These are phyloP conservation scores for Cladosporium sp. DNA, from an alignment of 2,329 filamentous ascomycete genomes.

Conservation along the genomic window DNA sequence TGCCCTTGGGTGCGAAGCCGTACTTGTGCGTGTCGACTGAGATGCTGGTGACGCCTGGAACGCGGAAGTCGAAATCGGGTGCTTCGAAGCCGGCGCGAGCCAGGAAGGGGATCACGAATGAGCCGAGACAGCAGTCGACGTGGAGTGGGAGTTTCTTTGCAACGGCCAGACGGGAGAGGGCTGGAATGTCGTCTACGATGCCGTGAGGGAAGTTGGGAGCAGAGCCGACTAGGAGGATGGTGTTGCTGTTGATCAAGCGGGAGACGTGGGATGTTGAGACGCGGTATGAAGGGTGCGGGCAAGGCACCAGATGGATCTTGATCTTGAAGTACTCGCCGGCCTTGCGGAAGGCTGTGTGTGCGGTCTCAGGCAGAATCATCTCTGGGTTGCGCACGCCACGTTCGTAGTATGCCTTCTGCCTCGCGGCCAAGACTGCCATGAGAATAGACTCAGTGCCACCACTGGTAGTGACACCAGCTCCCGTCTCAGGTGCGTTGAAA, in stretches of 20 bases:
- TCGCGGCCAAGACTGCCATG: conserved; percentile 86
- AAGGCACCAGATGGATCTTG: conserved; percentile 82
- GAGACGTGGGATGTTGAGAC: conserved; percentile 74
- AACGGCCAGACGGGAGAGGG: conserved; percentile 75
- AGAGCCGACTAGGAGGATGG: conserved; percentile 85
- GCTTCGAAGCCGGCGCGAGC: conserved; percentile 89
- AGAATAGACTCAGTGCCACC: conserved; percentile 96
- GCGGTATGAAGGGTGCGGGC: conserved; percentile 79
- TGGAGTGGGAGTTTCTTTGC: conserved; percentile 81
- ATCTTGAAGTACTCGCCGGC: conserved; percentile 95
- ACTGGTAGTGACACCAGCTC: conserved; percentile 82
- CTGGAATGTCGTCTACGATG: conserved; percentile 90
- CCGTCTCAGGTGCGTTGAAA: conserved; percentile 83
- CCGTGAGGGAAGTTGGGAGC: conserved; percentile 98
- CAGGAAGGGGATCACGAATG: conserved; percentile 89
- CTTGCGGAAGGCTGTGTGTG: conserved; percentile 94
- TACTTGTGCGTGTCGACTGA: conserved; percentile 98
- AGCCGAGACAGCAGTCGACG: conserved; percentile 96
- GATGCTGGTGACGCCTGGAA: conserved; percentile 92
- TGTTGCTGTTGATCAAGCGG: conserved; percentile 90
- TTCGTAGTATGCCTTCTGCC: conserved; percentile 83
- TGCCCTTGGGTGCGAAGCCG: conserved; percentile 96
- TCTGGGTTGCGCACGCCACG: conserved; percentile 87
- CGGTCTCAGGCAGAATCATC: conserved; percentile 95
- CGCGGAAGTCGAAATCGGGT: conserved; percentile 85